Base-by-base conservation (phyloP, 1,139 yeast species). In the Debaryomyces psychrophilus region DNA sequence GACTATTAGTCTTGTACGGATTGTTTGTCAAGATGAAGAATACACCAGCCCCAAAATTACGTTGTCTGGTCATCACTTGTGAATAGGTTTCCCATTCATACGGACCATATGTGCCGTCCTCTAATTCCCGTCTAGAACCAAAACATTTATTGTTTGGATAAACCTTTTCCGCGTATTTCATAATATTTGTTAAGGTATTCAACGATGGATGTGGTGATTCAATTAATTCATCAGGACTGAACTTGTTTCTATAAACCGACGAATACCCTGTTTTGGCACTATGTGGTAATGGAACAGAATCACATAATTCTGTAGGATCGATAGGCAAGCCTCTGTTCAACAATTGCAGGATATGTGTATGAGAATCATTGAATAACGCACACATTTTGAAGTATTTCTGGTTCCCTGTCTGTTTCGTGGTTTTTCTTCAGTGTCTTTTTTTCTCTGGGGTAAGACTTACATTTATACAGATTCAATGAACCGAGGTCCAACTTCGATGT, bases 31-130 rank as follows among this genome's bases (percentile, higher is more conserved):
- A 76, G n/a, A 80, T 62, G 41, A 80, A 72, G 53, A 82, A 71
- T 26, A 87, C 57, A 9, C 95, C 95, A 2, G 88, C 68, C 4
- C 90, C 95, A 38, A 87, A 69, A 44, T 77, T 65, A 43, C 66
- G 63, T 45, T 79, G 74, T 44, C 83, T 69, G 38, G 60, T 52
- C 26, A 68, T 65, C 8, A 79, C 68, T 36, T 71, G 61, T 8
- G 52, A 54, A 58, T 75, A 85, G 7, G 78, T 62, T 51, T 77
- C 71, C 65, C 71, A 87, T 27, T 67, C 67, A 64, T 80, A 87
- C 23, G 55, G 55, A 44, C 68, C 73, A 41, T 72, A 71, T 4
- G 77, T 66, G n/a, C 71, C 77, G 47, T 74, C 74, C 42, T 67
- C 59, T 6, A 48, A 49, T 39, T 58, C 67, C 1, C 58, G 58